These are phyloP conservation scores for Aspergillus sparsus DNA, from an alignment of 495 filamentous ascomycete species.

Conservation along the genomic window DNA sequence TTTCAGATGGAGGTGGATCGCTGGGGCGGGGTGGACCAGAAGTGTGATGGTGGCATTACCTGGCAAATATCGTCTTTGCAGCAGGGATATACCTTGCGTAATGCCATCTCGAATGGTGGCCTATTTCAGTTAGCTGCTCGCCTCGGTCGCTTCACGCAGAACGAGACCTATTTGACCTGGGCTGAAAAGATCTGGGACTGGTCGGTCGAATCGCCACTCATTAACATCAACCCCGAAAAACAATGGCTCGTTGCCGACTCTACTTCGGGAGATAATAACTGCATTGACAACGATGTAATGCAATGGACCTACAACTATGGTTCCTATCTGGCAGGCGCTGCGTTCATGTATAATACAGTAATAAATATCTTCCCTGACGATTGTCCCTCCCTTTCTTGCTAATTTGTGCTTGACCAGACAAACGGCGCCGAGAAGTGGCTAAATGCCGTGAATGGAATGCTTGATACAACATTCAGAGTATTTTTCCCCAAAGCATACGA, in stretches of 20 bases:
- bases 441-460: constrained; percentile 51
- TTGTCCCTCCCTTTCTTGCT: constrained; percentile 21
- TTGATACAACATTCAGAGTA: constrained; percentile 51
- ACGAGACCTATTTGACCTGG: constrained; percentile 64
- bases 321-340: constrained; percentile 64
- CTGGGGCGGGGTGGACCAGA: constrained; percentile 37
- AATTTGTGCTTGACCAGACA: constrained; percentile 42
- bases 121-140: constrained; percentile 66
- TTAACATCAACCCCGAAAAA: constrained; percentile 34
- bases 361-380: constrained; percentile 24
- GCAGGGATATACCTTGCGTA: constrained; percentile 60
- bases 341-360: constrained; percentile 65
- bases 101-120: constrained; percentile 64
- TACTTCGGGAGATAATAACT: constrained; percentile 50
- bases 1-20: constrained; percentile 63
- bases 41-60: constrained; percentile 49
- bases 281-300: constrained; percentile 54
- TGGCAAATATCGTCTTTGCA: constrained; percentile 54
- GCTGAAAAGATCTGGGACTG: constrained; percentile 64
- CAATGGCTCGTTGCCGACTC: constrained; percentile 60
- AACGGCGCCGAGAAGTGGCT: constrained; percentile 52
- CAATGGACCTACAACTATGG: constrained; percentile 72
- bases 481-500: constrained; percentile 51
- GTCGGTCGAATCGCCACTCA: constrained; percentile 53
- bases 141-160: constrained; percentile 62